Conservation (phyloP, 768 basidiomycete genomes). For the Trametes villosa region DNA sequence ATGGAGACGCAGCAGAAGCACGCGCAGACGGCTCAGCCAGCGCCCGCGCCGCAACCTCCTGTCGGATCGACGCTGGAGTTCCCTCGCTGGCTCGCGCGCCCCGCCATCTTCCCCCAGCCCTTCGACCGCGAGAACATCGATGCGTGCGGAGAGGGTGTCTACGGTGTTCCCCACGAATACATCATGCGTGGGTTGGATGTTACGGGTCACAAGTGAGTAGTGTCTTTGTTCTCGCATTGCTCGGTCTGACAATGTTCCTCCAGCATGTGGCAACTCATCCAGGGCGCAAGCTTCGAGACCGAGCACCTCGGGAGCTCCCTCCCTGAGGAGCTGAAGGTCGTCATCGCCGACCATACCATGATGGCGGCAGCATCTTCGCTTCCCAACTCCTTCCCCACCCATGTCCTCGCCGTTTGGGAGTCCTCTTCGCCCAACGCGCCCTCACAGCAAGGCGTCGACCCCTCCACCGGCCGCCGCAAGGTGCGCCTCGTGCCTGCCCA, state of each 20-base stretch:
- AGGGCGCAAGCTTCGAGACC: constrained; percentile 8
- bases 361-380: constrained; percentile 26
- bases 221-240: neutral
- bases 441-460: constrained; percentile 26
- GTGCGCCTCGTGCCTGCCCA: constrained; percentile 64
- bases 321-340: constrained; percentile 48
- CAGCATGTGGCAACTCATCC: constrained; percentile 26
- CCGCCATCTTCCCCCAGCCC: constrained; percentile 50
- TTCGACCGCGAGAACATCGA: constrained; percentile 58
- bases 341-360: constrained; percentile 32
- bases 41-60: constrained; percentile 33
- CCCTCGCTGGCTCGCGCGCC: constrained; percentile 71
- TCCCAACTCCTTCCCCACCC: constrained; percentile 40
- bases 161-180: constrained; percentile 63
- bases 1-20: constrained; percentile 1
- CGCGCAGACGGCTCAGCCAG: constrained; percentile 13
- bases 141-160: constrained; percentile 57
- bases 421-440: constrained; percentile 42
- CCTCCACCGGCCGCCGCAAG: constrained; percentile 32
- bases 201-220: constrained; percentile 49
- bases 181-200: constrained; percentile 54
- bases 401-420: constrained; percentile 52
- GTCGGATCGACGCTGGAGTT: constrained; percentile 51
- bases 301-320: constrained; percentile 42
- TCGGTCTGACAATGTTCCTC: neutral